Evolutionary conservation across 345 rosid genomes (phyloP).

Genomic region (Populus simonii): DNA sequence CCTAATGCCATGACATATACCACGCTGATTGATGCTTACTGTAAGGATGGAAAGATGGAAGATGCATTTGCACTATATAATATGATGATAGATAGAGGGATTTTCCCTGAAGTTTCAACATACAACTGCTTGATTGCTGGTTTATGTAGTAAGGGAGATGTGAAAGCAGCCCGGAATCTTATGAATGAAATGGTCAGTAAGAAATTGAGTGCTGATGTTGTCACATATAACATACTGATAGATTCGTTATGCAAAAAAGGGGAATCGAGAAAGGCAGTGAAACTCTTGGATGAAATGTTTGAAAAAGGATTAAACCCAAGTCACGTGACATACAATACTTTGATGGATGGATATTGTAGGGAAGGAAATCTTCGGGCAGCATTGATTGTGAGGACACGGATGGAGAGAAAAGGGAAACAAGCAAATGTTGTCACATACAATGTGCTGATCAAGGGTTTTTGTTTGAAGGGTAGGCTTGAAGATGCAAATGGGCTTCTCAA

Average conservation of each 20-base stretch:
- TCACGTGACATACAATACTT: conserved; percentile 60
- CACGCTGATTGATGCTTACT: conserved; percentile 65
- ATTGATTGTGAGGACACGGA: conserved; percentile 44
- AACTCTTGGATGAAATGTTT: conserved; percentile 51
- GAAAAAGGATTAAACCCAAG: conserved; percentile 52
- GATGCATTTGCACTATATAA: conserved; percentile 50
- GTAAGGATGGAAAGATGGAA: conserved; percentile 51
- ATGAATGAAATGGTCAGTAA: conserved; percentile 40
- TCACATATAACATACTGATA: conserved; percentile 67
- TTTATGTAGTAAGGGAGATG: conserved; percentile 49
- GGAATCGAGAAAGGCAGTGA: conserved; percentile 55
- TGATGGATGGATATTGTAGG: conserved; percentile 69
- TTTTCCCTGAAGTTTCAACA: conserved; percentile 49
- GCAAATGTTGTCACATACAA: conserved; percentile 68
- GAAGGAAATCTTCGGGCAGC: conserved; percentile 78
- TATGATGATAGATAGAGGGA: conserved; percentile 48
- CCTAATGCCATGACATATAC: conserved; percentile 53
- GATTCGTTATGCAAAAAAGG: conserved; percentile 56
- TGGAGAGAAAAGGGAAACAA: conserved; percentile 66
- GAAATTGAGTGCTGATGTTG: conserved; percentile 46
- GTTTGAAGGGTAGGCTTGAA: conserved; percentile 60
- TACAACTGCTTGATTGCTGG: conserved; percentile 75
- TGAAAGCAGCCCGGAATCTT: conserved; percentile 38
- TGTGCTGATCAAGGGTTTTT: conserved; percentile 62
- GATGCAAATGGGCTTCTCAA: conserved; percentile 70